Percentiles rank a stretch among this genome's conserved stretches.
Evolutionary conservation across 2,329 filamentous ascomycete genomes (phyloP).

Genomic region (Penicillium sp.): DNA sequence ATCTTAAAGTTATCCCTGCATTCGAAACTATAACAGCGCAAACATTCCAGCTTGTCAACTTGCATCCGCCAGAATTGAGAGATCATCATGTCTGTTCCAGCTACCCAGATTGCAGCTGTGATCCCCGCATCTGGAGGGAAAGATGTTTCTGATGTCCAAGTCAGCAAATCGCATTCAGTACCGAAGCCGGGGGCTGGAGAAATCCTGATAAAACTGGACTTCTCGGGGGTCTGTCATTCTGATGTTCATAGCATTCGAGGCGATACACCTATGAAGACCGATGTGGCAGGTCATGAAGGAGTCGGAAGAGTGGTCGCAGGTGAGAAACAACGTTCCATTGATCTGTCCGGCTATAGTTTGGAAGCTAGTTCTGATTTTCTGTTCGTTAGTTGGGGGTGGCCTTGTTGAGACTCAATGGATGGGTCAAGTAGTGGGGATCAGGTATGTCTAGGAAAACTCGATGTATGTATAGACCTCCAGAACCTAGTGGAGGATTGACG

Average conservation of each 20-base stretch:
- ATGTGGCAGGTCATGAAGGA: slow-evolving; percentile 51
- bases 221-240: slow-evolving; percentile 50
- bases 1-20: background rate
- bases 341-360: background rate
- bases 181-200: slow-evolving; percentile 41
- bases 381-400: slow-evolving; percentile 25
- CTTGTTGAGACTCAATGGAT: slow-evolving; percentile 31
- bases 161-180: slow-evolving; percentile 30
- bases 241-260: slow-evolving; percentile 49
- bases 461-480: background rate
- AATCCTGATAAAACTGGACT: slow-evolving; percentile 50
- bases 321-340: slow-evolving; percentile 2
- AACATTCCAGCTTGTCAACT: background rate
- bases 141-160: slow-evolving; percentile 22
- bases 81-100: slow-evolving; percentile 19
- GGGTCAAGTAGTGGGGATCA: slow-evolving; percentile 32
- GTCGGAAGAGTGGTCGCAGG: slow-evolving; percentile 44
- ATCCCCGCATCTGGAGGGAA: slow-evolving; percentile 25
- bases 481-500: too few relatives aligned
- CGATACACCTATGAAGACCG: slow-evolving; percentile 44
- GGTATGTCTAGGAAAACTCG: slow-evolving; percentile 18
- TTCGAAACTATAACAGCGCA: background rate
- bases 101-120: slow-evolving; percentile 33
- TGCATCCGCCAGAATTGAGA: background rate
- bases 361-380: background rate